phyloP scores from a whole-genome alignment of 1,284 basidiomycete species.

The Ceratobasidium sp. region DNA sequence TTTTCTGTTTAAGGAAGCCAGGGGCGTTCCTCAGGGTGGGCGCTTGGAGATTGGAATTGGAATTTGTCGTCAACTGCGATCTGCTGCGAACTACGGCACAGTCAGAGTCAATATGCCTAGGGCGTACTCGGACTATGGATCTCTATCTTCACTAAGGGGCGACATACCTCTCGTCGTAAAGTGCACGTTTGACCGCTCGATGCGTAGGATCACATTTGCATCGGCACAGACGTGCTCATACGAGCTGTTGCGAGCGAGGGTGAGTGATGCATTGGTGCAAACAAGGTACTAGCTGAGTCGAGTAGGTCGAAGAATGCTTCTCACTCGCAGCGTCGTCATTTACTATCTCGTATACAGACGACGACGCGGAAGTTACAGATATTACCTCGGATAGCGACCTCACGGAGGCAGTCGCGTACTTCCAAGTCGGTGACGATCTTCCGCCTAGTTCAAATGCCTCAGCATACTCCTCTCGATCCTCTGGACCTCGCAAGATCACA shows the following conservation, averaged over 20 bases:
- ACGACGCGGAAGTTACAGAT: conserved; percentile 76
- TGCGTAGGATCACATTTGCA: conserved; percentile 76
- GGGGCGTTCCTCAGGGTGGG: conserved; percentile 40
- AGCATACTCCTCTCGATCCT: conserved; percentile 61
- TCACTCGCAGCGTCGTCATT: conserved; percentile 73
- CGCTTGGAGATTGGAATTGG: conserved; percentile 30
- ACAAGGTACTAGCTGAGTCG: conserved; percentile 6
- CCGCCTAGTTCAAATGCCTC: conserved; percentile 68
- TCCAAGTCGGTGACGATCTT: conserved; percentile 72
- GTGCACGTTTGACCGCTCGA: conserved; percentile 75
- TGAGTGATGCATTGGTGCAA: conserved; percentile 52
- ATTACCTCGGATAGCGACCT: conserved; percentile 77
- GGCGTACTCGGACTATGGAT: conserved; percentile 41
- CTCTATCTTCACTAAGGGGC: conserved; percentile 36
- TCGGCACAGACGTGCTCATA: conserved; percentile 78
- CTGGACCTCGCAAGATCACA: conserved; percentile 71
- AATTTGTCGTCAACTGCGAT: conserved; percentile 29
- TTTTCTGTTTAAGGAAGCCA: background rate
- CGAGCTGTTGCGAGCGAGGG: conserved; percentile 71
- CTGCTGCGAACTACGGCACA: conserved; percentile 40
- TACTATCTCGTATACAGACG: conserved; percentile 81
- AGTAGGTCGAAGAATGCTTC: conserved; percentile 81
- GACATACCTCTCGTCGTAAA: conserved; percentile 76
- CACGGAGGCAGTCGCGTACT: conserved; percentile 84
- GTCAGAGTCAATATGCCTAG: conserved; percentile 29